Conservation (phyloP, 1,139 yeast genomes). For the Taiozyma sp. region DNA sequence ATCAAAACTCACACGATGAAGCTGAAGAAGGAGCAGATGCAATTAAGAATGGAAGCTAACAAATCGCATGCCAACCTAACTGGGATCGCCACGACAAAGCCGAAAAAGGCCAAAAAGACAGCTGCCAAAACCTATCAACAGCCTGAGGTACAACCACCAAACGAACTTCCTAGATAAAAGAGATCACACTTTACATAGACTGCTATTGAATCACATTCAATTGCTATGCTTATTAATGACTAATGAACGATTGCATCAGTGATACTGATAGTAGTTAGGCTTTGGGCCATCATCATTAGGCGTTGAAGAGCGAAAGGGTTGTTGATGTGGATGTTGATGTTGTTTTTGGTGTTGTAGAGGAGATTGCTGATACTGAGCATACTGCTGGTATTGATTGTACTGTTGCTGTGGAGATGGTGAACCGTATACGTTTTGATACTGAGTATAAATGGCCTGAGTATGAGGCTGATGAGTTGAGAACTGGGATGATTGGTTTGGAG, state of each 20-base stretch:
- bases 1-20: conserved; percentile 34
- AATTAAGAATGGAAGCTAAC: neutral
- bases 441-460: neutral
- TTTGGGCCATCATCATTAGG: neutral
- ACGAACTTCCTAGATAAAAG: neutral
- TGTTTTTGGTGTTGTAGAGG: neutral
- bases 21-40: neutral
- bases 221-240: neutral
- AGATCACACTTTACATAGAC: neutral
- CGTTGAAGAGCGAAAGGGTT: neutral
- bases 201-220: neutral
- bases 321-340: neutral
- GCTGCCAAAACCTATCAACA: neutral
- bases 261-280: neutral
- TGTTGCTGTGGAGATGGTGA: conserved; percentile 1
- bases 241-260: neutral
- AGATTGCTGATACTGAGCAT: neutral
- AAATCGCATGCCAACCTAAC: neutral
- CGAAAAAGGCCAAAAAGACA: neutral
- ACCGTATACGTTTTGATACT: neutral
- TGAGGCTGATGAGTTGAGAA: neutral
- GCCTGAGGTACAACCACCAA: neutral
- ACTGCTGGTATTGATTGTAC: conserved; percentile 1
- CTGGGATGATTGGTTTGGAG: conserved; percentile 1
- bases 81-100: neutral